Evolutionary conservation across 192 early-diverging fungal species (phyloP), one percentile per base, ranked within the genome.

Genomic region (Cetraspora pellucida): DNA sequence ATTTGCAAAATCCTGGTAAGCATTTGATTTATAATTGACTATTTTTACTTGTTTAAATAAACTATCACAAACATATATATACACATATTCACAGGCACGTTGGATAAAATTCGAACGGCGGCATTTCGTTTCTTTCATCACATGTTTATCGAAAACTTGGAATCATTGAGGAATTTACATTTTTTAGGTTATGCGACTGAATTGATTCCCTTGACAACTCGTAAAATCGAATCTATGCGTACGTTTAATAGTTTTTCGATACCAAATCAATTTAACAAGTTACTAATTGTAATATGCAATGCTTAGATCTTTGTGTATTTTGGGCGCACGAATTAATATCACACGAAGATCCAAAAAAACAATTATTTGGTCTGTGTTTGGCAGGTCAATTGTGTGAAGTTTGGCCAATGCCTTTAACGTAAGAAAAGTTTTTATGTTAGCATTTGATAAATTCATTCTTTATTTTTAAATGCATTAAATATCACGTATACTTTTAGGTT

Each of bases 191-290:
- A 89, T 80, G 80, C 82, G n/a, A 77, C 78, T 28, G 73, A 77
- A 0, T 74, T 87, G 4, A 86, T 92, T 23, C 80, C 79, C 10
- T 78, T 85, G 72, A 80, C 90, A 69, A 87, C 90, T n/a, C 77
- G 82, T 25, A 67, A 83, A n/a, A 86, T 92, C 27, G 90, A 90
- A 19, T 90, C 89, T 17, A 88, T 92, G 81, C 88, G 82, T 81
- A 81, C 77, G 63, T 65, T 13, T 44, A 19, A 8, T 9, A 0
- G 17, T 14, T 37, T 13, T 64, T 19, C 19, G 2, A 10, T 43
- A 37, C 6, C 30, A 65, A 65, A 8, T 10, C 2, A 37, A n/a
- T n/a, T 37, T n/a, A 37, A 65, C 10, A 43, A 21, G 37, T 37
- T n/a, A 10, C 10, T 37, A 21, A 21, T 23, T 23, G 2, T 64